Conservation (phyloP, 2,329 filamentous ascomycete species). For the Fusarium oxysporum region DNA sequence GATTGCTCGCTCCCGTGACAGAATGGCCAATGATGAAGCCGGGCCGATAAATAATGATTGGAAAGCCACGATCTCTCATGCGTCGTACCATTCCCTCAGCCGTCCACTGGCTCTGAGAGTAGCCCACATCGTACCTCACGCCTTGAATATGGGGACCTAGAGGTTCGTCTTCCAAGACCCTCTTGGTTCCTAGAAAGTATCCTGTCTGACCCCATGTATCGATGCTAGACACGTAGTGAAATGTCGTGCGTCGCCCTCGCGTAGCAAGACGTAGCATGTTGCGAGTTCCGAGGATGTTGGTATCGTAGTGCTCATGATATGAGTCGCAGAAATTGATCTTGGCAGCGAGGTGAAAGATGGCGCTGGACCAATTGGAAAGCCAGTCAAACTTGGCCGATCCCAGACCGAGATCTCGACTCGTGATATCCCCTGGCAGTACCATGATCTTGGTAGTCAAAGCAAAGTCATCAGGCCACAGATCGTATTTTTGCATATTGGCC, state of each 20-base stretch:
- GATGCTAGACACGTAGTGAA: constrained; percentile 7
- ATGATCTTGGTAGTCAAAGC: not conserved
- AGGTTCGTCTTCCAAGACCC: not conserved
- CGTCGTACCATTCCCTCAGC: constrained; percentile 4
- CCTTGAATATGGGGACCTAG: not conserved
- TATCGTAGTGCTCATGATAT: constrained; percentile 1
- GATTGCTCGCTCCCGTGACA: not conserved
- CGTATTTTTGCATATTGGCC: constrained; percentile 2
- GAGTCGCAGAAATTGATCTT: constrained; percentile 11
- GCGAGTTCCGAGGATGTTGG: not conserved
- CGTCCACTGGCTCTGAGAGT: constrained; percentile 4
- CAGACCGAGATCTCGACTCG: not conserved
- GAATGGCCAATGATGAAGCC: constrained; percentile 7
- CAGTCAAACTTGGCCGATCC: not conserved
- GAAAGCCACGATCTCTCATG: not conserved
- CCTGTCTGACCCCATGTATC: constrained; percentile 8
- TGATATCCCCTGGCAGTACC: not conserved
- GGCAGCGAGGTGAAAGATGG: constrained; percentile 4
- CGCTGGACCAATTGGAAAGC: constrained; percentile 1
- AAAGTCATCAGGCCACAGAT: constrained; percentile 1
- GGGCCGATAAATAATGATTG: not conserved
- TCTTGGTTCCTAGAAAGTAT: constrained; percentile 1
- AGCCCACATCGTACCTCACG: not conserved
- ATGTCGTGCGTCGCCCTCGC: not conserved
- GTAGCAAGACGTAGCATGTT: not conserved